Evolutionary conservation across 176 grass and related monocot species (phyloP), one percentile per base, ranked within the genome.

Genomic region (Canna indica): DNA sequence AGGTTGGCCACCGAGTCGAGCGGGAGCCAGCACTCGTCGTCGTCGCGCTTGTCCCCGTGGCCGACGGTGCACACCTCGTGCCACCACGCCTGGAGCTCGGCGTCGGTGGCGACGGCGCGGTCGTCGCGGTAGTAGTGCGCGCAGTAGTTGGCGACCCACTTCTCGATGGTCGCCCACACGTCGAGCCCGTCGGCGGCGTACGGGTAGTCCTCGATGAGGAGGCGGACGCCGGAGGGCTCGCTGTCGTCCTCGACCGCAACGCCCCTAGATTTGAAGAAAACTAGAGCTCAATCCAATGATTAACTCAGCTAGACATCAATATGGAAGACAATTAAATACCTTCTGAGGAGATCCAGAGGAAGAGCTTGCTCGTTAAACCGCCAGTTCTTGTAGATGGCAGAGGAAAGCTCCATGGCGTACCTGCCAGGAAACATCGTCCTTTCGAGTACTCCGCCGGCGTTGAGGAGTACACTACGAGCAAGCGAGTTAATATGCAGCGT

Each of bases 401-500:
- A 92, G 3, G 89, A 92, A 60, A 97, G 73, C 78, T 93, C 86
- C 82, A 88, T 45, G n/a, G 89, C 72, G 59, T 79, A 93, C 86
- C 76, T 97, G 5, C 80, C 86, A 0, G 82, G 84, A 78, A 78
- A 97, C 94, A 97, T 90, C 16, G 86, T 97, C 80, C 20, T 73
- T 86, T 97, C 94, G 0, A 97, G 69, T 66, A 97, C 36, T 1
- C 94, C 94, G 0, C 82, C 86, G 0, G 89, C 83, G 47, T 53
- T 79, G n/a, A 97, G 81, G 29, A 97, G 94, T 8, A 97, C 80
- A 74, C 94, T 92, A 76, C 94, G 82, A 52, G 89, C 89, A 52
- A 97, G 53, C 0, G 86, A 82, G 79, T 97, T 97, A 76, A 97
- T 89, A 74, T 93, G 84, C 86, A 97, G 79, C 0, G 79, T 90